Evolutionary conservation across 371 early-diverging fungal genomes (phyloP), one percentile per base, ranked within the genome.

Genomic region (Apophysomyces ossiformis): DNA sequence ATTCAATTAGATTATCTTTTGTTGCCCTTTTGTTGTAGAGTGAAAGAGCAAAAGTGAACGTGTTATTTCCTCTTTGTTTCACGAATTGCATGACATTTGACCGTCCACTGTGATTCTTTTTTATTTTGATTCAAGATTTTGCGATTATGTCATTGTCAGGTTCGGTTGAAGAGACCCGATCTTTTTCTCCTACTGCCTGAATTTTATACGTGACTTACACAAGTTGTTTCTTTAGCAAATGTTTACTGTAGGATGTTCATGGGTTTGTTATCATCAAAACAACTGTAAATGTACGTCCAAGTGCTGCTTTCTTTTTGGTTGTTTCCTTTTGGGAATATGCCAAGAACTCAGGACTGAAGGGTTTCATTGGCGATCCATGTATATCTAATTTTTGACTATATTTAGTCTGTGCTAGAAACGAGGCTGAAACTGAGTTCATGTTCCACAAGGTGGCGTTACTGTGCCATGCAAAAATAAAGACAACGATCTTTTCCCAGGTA

Each of bases 401-500:
- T 50, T 50, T 50, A 50, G 54, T 21, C 9, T 26, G 16, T 21
- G n/a, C 21, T 21, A 9, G 16, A 45, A 50, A 11, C 21, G 54
- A 50, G 54, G 54, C 54, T 50, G 54, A 50, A 50, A 50, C 54
- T 21, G 21, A 21, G 54, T 7, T 50, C 9, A 26, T 21, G 54
- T 50, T 50, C 54, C 54, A 50, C 54, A 50, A 21, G 11, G 54
- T 50, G 54, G 54, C 54, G 54, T 21, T 50, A 26, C 18, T 32
- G 54, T 21, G 54, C 54, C 16, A 50, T 18, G 21, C 54, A n/a
- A 41, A 41, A 41, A 41, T 4, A 2, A 41, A 50, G 21, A 26
- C 54, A 50, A 21, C 21, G 21, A 21, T 18, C 21, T 11, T 47
- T 7, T 13, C n/a, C 54, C 16, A 13, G 16, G n/a, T n/a, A 45